Base-by-base conservation (phyloP, 805 yeast genomes). In the Teunomyces atbi region DNA sequence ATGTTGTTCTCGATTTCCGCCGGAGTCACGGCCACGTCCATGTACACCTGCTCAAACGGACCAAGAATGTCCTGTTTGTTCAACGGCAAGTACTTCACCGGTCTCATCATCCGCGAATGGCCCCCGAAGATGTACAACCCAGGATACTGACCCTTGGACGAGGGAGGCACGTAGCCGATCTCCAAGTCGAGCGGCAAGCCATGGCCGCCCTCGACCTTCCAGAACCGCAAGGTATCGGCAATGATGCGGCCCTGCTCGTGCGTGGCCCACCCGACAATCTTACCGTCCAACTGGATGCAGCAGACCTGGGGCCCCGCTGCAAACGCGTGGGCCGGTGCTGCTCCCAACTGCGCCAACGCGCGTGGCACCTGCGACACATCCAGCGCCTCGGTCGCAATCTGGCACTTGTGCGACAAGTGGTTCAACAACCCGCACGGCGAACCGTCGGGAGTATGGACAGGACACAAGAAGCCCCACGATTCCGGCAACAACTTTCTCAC, bases 381-480 rank as follows among this genome's bases (percentile, higher is more conserved):
- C 4, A 86, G 71, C 19, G 82, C 83, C 36, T 68, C 65, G 6
- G 97, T 91, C 5, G 96, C 82, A 50, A 94, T 86, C 57, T 78
- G 77, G 78, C 99, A 94, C 68, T 89, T 90, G 71, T 94, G 97
- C 7, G 98, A 86, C 73, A 94, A 83, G 77, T 94, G 99, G 71
- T 94, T 94, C 61, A 94, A 75, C 65, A 94, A 77, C 74, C 99
- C 99, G 83, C 99, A 94, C 16, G 99, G 99, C 43, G 98, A 87
- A 58, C 99, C 99, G 85, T 94, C 99, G 5, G 99, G 99, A 11
- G 99, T 94, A 68, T 94, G 99, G 19, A 94, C 99, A 10, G 99
- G 99, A 72, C 99, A 94, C 58, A 94, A 71, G 79, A 94, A 94
- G 3, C 99, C 99, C 99, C 99, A 94, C 1, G 97, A 88, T 68